Conservation (phyloP, 768 basidiomycete genomes). For the Sporobolomyces roseus region DNA sequence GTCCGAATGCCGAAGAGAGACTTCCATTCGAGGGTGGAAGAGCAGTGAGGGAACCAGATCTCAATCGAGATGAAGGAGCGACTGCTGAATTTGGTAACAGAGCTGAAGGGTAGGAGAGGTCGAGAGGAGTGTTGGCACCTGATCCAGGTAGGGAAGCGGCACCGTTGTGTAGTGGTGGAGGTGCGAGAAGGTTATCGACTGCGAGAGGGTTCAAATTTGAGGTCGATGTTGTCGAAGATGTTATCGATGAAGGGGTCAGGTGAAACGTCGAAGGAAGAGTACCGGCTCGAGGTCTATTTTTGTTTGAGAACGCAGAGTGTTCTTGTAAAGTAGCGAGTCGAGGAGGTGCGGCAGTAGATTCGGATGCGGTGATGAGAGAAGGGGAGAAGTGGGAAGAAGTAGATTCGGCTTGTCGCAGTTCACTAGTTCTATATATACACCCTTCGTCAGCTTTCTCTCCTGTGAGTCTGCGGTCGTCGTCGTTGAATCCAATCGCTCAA, state of each 20-base stretch:
- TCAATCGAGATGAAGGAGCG: conserved; percentile 64
- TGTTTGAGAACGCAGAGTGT: conserved; percentile 40
- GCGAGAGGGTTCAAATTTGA: conserved; percentile 64
- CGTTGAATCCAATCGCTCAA: no score
- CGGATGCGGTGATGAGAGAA: not conserved
- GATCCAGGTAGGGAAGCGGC: conserved; percentile 66
- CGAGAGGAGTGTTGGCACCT: conserved; percentile 57
- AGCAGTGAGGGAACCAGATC: conserved; percentile 82
- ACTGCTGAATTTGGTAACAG: conserved; percentile 46
- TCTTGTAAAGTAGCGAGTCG: conserved; percentile 15
- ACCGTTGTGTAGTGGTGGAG: conserved; percentile 54
- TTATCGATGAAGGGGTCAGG: conserved; percentile 54
- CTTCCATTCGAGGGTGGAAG: conserved; percentile 61
- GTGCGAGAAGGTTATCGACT: conserved; percentile 57
- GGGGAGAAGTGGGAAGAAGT: conserved; percentile 6
- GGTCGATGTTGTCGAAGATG: conserved; percentile 49
- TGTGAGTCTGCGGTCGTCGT: no score
- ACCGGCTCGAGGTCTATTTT: conserved; percentile 66
- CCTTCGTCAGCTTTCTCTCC: no score
- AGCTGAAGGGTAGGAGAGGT: conserved; percentile 56
- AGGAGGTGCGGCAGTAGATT: not conserved
- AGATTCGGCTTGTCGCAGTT: conserved; percentile 9
- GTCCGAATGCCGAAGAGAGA: conserved; percentile 76
- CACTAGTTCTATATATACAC: conserved; percentile 4
- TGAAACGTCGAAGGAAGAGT: conserved; percentile 82